A percentile compares a stretch with the other conserved stretches of the same genome.
Evolutionary conservation across 805 yeast genomes (phyloP).

Genomic region (Ascoidea tarda): DNA sequence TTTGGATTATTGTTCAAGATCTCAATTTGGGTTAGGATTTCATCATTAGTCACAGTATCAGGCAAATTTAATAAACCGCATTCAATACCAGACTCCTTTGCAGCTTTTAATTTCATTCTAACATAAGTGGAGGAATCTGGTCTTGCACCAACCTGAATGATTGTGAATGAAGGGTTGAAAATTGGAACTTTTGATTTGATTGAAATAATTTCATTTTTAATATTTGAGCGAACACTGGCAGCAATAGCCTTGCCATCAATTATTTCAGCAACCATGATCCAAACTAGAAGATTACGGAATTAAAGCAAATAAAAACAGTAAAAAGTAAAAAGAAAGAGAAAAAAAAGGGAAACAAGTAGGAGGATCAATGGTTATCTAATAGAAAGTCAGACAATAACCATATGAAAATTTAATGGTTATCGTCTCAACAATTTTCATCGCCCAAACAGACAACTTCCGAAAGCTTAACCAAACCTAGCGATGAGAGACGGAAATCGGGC

Average conservation of each 20-base stretch:
- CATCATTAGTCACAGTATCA: constrained; percentile 39
- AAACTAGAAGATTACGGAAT: too few species aligned
- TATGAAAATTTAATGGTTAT: too few species aligned
- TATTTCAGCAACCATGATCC: neutral
- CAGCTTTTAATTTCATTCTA: constrained; percentile 67
- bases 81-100: constrained; percentile 50
- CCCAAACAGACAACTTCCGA: too few species aligned
- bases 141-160: constrained; percentile 65
- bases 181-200: constrained; percentile 31
- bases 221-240: constrained; percentile 3
- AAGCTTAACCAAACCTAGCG: too few species aligned
- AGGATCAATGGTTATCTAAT: too few species aligned
- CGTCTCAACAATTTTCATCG: too few species aligned
- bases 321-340: too few species aligned
- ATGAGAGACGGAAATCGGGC: too few species aligned
- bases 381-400: too few species aligned
- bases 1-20: constrained; percentile 40
- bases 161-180: constrained; percentile 52
- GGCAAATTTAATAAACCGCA: constrained; percentile 50
- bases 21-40: constrained; percentile 36
- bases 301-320: too few species aligned
- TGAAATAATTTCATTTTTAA: constrained; percentile 20
- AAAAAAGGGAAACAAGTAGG: too few species aligned
- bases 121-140: constrained; percentile 77
- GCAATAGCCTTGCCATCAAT: constrained; percentile 10